These are phyloP conservation scores for Boletus tylopilopsis DNA, from an alignment of 768 basidiomycete genomes.

Conservation along the genomic window DNA sequence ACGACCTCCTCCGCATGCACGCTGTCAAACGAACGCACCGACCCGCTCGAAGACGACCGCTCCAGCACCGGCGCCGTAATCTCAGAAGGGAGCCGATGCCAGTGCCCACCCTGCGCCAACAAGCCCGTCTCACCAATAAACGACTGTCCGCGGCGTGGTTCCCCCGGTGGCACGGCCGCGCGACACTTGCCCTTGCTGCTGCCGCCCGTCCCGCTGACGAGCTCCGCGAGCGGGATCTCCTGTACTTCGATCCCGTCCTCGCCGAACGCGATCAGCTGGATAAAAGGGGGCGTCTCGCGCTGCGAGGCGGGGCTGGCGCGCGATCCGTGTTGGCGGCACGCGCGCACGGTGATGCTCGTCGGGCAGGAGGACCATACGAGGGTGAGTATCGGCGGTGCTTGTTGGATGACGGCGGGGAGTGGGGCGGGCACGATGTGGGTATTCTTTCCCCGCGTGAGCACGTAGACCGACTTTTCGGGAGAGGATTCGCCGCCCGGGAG, in stretches of 20 bases:
- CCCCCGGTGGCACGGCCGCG: slow-evolving; percentile 24
- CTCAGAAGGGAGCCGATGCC: slow-evolving; percentile 33
- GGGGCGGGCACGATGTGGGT: slow-evolving; percentile 70
- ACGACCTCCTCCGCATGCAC: slow-evolving; percentile 50
- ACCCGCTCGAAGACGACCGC: slow-evolving; percentile 44
- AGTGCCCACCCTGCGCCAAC: slow-evolving; percentile 44
- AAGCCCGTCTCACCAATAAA: slow-evolving; percentile 61
- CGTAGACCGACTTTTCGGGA: slow-evolving; percentile 43
- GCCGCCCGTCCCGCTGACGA: slow-evolving; percentile 23
- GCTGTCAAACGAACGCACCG: slow-evolving; percentile 46
- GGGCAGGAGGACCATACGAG: slow-evolving; percentile 60
- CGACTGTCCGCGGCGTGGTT: slow-evolving; percentile 51
- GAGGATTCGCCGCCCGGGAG: slow-evolving; percentile 15
- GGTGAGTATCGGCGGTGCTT: slow-evolving; percentile 48
- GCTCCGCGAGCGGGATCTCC: slow-evolving; percentile 54
- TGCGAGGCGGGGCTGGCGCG: neutral
- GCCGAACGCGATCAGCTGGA: slow-evolving; percentile 69
- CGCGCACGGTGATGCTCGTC: slow-evolving; percentile 49
- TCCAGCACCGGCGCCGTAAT: slow-evolving; percentile 31
- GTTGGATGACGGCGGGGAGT: slow-evolving; percentile 49
- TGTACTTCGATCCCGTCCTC: slow-evolving; percentile 73
- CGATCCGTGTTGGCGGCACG: slow-evolving; percentile 35
- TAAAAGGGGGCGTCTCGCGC: slow-evolving; percentile 34
- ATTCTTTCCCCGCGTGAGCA: slow-evolving; percentile 66
- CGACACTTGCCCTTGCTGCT: slow-evolving; percentile 19